These are phyloP conservation scores for Lactifluus subvellereus DNA, from an alignment of 768 basidiomycete species.

Conservation along the genomic window DNA sequence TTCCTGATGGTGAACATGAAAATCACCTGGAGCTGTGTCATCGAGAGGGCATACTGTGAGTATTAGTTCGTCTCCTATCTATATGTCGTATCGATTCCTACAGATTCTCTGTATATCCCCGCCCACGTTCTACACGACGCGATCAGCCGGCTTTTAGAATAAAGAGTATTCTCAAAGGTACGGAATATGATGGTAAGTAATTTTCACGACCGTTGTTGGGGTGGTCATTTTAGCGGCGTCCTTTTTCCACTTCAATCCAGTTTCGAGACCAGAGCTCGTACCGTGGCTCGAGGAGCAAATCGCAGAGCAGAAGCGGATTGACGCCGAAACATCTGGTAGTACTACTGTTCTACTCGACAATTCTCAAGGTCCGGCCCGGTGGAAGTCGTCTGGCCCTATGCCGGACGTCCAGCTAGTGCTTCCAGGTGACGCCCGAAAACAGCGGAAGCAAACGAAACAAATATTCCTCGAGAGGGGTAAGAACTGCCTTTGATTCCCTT, in stretches of 20 bases:
- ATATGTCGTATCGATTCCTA: not conserved
- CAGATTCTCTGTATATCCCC: conserved; percentile 48
- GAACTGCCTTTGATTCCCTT: not conserved
- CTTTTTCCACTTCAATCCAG: conserved; percentile 30
- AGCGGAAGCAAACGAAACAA: conserved; percentile 64
- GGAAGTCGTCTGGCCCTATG: conserved; percentile 32
- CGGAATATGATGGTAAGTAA: conserved; percentile 62
- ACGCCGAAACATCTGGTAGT: conserved; percentile 59
- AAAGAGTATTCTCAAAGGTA: conserved; percentile 74
- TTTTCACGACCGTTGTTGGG: not conserved
- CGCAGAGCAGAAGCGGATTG: conserved; percentile 71
- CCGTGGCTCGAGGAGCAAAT: conserved; percentile 73
- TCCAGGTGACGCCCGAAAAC: conserved; percentile 66
- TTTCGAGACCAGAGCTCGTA: conserved; percentile 63
- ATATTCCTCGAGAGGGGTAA: conserved; percentile 64
- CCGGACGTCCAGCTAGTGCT: conserved; percentile 60
- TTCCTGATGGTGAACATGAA: conserved; percentile 58
- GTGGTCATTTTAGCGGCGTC: conserved; percentile 7
- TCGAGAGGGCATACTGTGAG: conserved; percentile 81
- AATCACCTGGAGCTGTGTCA: conserved; percentile 59
- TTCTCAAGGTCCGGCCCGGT: conserved; percentile 30
- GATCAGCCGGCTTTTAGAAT: conserved; percentile 73
- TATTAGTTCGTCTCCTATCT: not conserved
- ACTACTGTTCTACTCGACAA: conserved; percentile 41
- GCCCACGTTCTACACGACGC: conserved; percentile 49